Percentiles rank a stretch among this genome's conserved stretches.
phyloP scores from a whole-genome alignment of 345 rosid genomes.

The Pugionium dolabratum region DNA sequence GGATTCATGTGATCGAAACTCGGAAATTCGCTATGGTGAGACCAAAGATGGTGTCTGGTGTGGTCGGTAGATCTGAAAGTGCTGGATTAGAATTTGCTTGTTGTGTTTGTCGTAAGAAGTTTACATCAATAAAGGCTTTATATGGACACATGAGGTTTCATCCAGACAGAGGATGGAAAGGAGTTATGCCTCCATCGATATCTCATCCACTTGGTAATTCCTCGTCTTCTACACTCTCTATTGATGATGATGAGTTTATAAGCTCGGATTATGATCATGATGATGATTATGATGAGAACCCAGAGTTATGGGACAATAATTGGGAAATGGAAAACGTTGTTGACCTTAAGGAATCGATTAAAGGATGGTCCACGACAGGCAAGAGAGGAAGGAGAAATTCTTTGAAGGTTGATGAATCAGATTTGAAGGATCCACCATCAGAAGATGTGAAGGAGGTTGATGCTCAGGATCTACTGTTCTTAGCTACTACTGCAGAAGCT shows the following conservation, averaged over 20 bases:
- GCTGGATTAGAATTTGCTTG: constrained; percentile 33
- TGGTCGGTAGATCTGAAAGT: constrained; percentile 39
- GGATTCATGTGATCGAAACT: constrained; percentile 41
- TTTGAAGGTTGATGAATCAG: constrained; percentile 33
- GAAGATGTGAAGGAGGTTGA: constrained; percentile 32
- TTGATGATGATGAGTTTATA: constrained; percentile 32
- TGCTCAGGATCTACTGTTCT: constrained; percentile 38
- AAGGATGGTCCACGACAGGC: constrained; percentile 43
- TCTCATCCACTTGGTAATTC: constrained; percentile 23
- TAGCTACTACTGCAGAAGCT: constrained; percentile 40
- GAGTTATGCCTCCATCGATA: constrained; percentile 43
- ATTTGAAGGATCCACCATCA: constrained; percentile 15
- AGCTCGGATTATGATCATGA: constrained; percentile 33
- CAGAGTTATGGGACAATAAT: constrained; percentile 22
- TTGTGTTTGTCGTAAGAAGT: constrained; percentile 42
- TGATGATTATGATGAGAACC: constrained; percentile 29
- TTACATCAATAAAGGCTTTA: constrained; percentile 49
- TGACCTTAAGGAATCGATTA: constrained; percentile 38
- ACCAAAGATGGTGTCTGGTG: constrained; percentile 33
- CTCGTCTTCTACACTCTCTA: constrained; percentile 40
- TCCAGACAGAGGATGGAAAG: constrained; percentile 59
- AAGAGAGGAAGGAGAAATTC: constrained; percentile 43
- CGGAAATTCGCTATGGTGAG: constrained; percentile 19
- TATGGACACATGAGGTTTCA: constrained; percentile 65
- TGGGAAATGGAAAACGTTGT: constrained; percentile 20